Conservation (phyloP, 192 early-diverging fungal species). For the Coemansia sp. region DNA sequence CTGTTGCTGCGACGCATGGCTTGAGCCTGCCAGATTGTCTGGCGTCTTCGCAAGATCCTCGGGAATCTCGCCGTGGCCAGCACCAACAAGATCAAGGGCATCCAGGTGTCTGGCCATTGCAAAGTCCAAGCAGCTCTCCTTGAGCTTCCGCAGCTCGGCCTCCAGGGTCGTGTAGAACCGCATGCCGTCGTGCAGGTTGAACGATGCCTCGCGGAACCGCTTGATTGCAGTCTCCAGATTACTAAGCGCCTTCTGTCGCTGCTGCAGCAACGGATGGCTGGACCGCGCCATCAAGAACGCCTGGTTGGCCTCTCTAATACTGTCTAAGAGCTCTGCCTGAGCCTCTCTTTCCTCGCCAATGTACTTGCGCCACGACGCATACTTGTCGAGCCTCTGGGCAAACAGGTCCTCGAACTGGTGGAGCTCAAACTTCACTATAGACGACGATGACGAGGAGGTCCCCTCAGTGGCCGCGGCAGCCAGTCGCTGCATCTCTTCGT, state of each 20-base stretch:
- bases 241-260: conserved; percentile 74
- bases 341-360: conserved; percentile 62
- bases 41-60: conserved; percentile 27
- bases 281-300: conserved; percentile 66
- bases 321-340: conserved; percentile 64
- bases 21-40: neutral
- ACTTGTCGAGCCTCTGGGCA: conserved; percentile 68
- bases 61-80: conserved; percentile 26
- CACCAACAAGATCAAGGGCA: conserved; percentile 56
- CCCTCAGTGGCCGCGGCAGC: conserved; percentile 46
- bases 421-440: conserved; percentile 69
- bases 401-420: conserved; percentile 79
- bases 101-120: conserved; percentile 69
- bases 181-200: conserved; percentile 74
- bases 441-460: conserved; percentile 27
- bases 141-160: conserved; percentile 61
- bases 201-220: conserved; percentile 70
- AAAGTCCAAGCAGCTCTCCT: conserved; percentile 68
- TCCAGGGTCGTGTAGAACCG: conserved; percentile 74
- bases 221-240: conserved; percentile 77
- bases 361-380: conserved; percentile 62
- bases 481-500: conserved; percentile 65
- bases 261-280: conserved; percentile 59
- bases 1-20: conserved; percentile 4
- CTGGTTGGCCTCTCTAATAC: conserved; percentile 64